Conservation (phyloP, 371 early-diverging fungal genomes). For the Amoeboaphelidium protococcarum region DNA sequence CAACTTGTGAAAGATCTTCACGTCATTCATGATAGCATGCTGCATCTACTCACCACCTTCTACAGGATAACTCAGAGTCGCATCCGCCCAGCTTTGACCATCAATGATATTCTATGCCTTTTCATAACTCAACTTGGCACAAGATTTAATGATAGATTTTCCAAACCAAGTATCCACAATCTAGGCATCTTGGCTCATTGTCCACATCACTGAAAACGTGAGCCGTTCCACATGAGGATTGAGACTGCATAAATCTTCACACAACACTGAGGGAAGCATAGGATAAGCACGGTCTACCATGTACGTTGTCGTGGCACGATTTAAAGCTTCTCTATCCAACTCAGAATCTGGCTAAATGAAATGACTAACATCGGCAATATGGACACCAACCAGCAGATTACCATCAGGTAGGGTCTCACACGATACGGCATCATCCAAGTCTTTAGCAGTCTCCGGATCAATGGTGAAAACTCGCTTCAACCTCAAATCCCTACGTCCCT, state of each 20-base stretch:
- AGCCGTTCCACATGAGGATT: conserved; percentile 49
- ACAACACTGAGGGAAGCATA: conserved; percentile 78
- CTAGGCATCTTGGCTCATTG: conserved; percentile 33
- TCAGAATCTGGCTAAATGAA: conserved; percentile 66
- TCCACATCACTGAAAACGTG: conserved; percentile 71
- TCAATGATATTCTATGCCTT: conserved; percentile 66
- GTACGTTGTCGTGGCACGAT: conserved; percentile 87
- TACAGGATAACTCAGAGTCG: not conserved
- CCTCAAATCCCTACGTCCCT: conserved; percentile 39
- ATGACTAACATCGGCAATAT: conserved; percentile 92
- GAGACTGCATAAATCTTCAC: conserved; percentile 60
- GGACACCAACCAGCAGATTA: conserved; percentile 62
- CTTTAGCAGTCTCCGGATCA: conserved; percentile 66
- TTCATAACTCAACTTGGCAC: conserved; percentile 28
- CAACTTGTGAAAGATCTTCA: conserved; percentile 23
- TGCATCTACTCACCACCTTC: conserved; percentile 1
- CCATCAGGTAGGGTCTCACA: conserved; percentile 28
- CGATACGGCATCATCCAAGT: conserved; percentile 87
- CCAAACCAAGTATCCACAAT: conserved; percentile 36
- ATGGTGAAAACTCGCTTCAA: conserved; percentile 43
- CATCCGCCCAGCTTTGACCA: conserved; percentile 9
- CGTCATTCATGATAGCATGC: conserved; percentile 20
- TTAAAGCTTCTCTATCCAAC: conserved; percentile 72
- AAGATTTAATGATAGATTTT: conserved; percentile 47
- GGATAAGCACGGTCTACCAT: conserved; percentile 69